These are phyloP conservation scores for Grosmannia huntii DNA, from an alignment of 2,329 filamentous ascomycete genomes.

Conservation along the genomic window DNA sequence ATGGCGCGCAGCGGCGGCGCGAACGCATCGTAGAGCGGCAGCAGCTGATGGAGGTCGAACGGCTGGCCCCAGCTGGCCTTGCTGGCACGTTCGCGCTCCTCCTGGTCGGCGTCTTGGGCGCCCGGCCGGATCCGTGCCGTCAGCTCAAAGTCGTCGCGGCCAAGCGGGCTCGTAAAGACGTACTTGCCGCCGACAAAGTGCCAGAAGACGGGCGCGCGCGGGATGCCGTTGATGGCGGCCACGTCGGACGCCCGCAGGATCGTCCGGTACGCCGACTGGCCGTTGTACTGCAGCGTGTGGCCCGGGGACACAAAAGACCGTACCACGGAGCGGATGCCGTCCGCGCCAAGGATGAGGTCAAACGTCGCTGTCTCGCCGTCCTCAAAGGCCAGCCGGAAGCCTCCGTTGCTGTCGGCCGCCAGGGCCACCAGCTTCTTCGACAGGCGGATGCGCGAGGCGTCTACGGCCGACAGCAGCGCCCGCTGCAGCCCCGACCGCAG, in stretches of 20 bases:
- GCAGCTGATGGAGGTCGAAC: conserved; percentile 11
- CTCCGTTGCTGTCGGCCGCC: conserved; percentile 16
- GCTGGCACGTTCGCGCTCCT: conserved; percentile 12
- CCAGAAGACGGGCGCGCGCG: conserved; percentile 19
- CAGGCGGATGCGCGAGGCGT: conserved; percentile 28
- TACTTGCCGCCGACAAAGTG: conserved; percentile 18
- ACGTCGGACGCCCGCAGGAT: conserved; percentile 17
- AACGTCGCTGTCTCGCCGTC: conserved; percentile 19
- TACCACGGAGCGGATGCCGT: conserved; percentile 19
- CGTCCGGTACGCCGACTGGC: conserved; percentile 21
- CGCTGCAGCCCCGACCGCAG: conserved; percentile 30
- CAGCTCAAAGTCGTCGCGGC: conserved; percentile 21
- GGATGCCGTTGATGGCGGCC: conserved; percentile 18
- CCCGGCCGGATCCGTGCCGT: conserved; percentile 16
- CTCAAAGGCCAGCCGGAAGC: conserved; percentile 28
- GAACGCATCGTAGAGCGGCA: conserved; percentile 17
- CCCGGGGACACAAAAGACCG: conserved; percentile 23
- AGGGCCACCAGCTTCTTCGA: conserved; percentile 26
- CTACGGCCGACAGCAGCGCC: conserved; percentile 32
- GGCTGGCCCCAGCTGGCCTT: conserved; percentile 20
- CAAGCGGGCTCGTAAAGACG: conserved; percentile 22
- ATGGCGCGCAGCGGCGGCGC: conserved; percentile 18
- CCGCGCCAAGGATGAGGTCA: conserved; percentile 15
- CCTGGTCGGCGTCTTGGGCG: conserved; percentile 11
- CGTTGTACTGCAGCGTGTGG: conserved; percentile 31